Evolutionary conservation across 2,329 filamentous ascomycete genomes (phyloP).

Genomic region (Ceratocystis eucalypticola): DNA sequence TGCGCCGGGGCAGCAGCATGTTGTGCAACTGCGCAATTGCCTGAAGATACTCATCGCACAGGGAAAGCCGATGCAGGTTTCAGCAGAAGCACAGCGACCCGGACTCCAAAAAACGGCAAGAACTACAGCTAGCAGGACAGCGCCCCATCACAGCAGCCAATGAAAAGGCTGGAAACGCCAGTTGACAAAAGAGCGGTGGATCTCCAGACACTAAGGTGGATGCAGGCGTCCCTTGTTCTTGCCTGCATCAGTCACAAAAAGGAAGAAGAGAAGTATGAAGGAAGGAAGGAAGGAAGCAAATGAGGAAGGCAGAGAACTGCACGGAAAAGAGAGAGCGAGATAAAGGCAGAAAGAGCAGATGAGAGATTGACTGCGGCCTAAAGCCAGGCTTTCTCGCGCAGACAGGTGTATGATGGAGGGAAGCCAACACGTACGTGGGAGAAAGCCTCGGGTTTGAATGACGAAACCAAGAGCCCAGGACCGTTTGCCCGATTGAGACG

Average conservation of each 20-base stretch:
- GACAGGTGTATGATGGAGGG: no score
- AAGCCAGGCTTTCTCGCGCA: no score
- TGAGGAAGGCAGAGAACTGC: not conserved
- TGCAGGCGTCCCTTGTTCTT: not conserved
- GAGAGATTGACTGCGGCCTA: not conserved
- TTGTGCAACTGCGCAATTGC: conserved; percentile 1
- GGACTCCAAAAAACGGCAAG: not conserved
- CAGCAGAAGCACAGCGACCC: not conserved
- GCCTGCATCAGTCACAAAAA: conserved; percentile 1
- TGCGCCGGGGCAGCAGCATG: not conserved
- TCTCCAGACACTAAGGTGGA: not conserved
- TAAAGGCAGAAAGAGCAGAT: not conserved
- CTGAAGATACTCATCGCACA: not conserved
- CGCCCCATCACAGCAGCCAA: not conserved
- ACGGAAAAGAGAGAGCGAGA: not conserved
- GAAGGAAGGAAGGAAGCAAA: not conserved
- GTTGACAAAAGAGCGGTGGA: not conserved
- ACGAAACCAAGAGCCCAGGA: not conserved
- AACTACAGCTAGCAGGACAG: not conserved
- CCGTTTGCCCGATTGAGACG: not conserved
- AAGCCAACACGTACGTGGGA: not conserved
- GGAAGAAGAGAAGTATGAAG: not conserved
- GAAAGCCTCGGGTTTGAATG: not conserved
- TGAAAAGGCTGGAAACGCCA: not conserved
- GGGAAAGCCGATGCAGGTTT: not conserved